Percentiles rank a stretch among this genome's conserved stretches.
Conservation (phyloP, 305 asterid genomes). For the Stenogyne calaminthoides region DNA sequence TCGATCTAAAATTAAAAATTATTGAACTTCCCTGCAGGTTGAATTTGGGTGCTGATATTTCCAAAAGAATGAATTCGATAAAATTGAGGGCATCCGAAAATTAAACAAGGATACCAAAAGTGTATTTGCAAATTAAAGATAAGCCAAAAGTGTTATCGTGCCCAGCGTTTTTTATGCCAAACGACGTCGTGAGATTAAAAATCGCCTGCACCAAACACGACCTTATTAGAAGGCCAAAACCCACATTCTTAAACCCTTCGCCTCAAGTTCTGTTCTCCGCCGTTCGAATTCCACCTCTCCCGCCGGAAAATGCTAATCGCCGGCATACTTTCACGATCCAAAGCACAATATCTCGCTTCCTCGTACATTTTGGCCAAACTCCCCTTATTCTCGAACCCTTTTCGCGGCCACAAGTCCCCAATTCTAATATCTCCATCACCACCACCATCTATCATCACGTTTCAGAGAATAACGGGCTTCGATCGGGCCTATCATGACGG, state of each 20-base stretch:
- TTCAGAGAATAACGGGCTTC: slow-evolving; percentile 25
- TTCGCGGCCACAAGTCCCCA: slow-evolving; percentile 23
- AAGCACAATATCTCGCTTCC: slow-evolving; percentile 28
- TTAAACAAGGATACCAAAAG: too few relatives aligned
- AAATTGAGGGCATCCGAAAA: too few relatives aligned
- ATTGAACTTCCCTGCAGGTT: too few relatives aligned
- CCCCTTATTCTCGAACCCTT: slow-evolving; percentile 24
- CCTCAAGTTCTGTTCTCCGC: not conserved
- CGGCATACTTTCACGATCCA: slow-evolving; percentile 40
- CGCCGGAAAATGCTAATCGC: slow-evolving; percentile 42
- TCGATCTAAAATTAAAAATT: too few relatives aligned
- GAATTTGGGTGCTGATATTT: too few relatives aligned
- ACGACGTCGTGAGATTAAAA: too few relatives aligned
- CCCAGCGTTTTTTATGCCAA: too few relatives aligned
- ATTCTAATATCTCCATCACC: slow-evolving; percentile 28
- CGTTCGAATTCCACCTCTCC: not conserved
- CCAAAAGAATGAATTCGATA: too few relatives aligned
- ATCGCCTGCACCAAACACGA: too few relatives aligned
- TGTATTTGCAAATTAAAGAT: too few relatives aligned
- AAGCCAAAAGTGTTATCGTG: too few relatives aligned
- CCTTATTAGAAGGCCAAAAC: slow-evolving; percentile 14
- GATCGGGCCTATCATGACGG: slow-evolving; percentile 74
- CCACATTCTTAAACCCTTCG: slow-evolving; percentile 29
- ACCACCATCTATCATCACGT: not conserved
- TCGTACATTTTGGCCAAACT: slow-evolving; percentile 22